Evolutionary conservation across 805 yeast genomes (phyloP), one percentile per base, ranked within the genome.

Genomic region (Clavispora asparagi): DNA sequence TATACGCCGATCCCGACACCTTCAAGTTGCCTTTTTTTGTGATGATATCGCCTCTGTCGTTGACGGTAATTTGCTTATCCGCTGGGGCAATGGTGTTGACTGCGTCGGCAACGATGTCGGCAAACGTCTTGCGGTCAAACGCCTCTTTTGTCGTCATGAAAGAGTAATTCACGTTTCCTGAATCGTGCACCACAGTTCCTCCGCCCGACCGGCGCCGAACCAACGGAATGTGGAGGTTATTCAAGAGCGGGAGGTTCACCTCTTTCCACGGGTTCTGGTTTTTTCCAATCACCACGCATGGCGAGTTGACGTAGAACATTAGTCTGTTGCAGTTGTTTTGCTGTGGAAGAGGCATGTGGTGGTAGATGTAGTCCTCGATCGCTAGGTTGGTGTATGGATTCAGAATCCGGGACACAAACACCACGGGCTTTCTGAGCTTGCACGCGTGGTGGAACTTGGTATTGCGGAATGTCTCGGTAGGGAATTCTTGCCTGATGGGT

Each of bases 231-330:
- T 69, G 68, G 4, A 77, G 62, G 0, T 69, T 53, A 4, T 73
- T 66, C 6, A 87, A 66, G 12, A 79, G 58, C 0, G 79, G 74
- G 2, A 94, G 46, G 56, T 87, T 86, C 35, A 82, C 76, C 61
- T 94, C 99, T 48, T 82, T 79, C 88, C 92, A 92, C 2, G 97
- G 95, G 52, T 90, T 94, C 64, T 94, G 99, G 60, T 94, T 94
- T 59, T 95, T 89, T 0, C 99, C 99, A 11, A 94, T 73, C 1
- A 94, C 96, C n/a, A 90, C 88, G 62, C 96, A 87, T 1, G 92
- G 88, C 2, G 78, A 62, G 60, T 94, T 94, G 31, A 76, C 72
- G 61, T 94, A 94, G 45, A 92, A 73, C 48, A 89, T 60, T 27
- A 94, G 67, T 45, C 95, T 64, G 47, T 79, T 77, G 4, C 46